These are phyloP conservation scores for Orbilia javanica DNA, from an alignment of 2,329 filamentous ascomycete species.

Conservation along the genomic window DNA sequence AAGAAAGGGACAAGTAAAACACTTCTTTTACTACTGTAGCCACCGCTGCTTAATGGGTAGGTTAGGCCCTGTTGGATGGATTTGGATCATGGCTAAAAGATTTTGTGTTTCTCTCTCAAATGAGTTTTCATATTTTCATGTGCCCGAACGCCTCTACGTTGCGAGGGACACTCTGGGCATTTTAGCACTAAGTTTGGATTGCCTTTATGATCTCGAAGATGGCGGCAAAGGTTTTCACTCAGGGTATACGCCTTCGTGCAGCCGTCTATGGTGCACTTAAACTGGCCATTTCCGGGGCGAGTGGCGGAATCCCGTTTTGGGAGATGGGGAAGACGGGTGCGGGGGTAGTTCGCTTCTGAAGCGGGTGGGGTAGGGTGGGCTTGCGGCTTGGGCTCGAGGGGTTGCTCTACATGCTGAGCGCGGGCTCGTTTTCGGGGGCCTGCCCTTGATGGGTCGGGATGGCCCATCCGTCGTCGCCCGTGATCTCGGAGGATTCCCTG, in stretches of 20 bases:
- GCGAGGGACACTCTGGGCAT: neutral
- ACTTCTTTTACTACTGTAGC: neutral
- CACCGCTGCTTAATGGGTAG: too few species aligned
- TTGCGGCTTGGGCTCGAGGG: neutral
- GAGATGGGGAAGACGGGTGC: too few species aligned
- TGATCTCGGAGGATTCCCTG: too few species aligned
- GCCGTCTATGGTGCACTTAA: neutral
- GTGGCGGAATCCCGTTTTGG: neutral
- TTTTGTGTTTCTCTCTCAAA: neutral
- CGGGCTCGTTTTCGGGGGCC: neutral
- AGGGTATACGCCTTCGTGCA: neutral
- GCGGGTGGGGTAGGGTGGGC: neutral
- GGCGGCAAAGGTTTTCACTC: constrained; percentile 1
- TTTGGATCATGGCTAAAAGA: neutral
- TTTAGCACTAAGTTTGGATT: neutral
- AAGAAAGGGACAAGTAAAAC: neutral
- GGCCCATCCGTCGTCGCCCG: too few species aligned
- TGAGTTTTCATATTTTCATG: constrained; percentile 3
- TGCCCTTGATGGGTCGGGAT: neutral
- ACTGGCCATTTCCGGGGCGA: neutral
- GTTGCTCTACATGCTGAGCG: neutral
- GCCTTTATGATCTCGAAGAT: neutral
- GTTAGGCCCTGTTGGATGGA: neutral
- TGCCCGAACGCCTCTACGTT: neutral
- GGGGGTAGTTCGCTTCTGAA: neutral